A percentile compares a stretch with the other conserved stretches of the same genome.
These are phyloP conservation scores for Cyclotella choctawhatcheeana DNA, from an alignment of 108 stramenopile genomes.

Conservation along the genomic window DNA sequence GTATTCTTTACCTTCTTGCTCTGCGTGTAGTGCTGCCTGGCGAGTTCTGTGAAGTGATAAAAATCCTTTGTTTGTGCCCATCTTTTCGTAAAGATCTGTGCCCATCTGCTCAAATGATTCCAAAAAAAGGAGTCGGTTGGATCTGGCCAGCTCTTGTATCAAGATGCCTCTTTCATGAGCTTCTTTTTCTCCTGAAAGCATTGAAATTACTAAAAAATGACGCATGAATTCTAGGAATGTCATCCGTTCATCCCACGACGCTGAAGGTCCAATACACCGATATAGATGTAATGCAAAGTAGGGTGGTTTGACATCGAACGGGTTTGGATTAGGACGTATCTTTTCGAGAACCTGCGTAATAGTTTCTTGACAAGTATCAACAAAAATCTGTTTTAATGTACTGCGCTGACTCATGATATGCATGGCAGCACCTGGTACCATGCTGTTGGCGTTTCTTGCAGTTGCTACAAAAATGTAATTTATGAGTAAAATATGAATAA, in stretches of 20 bases:
- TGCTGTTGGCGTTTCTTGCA: constrained; percentile 55
- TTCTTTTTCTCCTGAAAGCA: constrained; percentile 39
- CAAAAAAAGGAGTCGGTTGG: constrained; percentile 34
- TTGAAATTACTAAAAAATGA: constrained; percentile 30
- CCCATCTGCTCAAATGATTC: constrained; percentile 21
- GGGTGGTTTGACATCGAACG: constrained; percentile 36
- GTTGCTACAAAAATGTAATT: constrained; percentile 29
- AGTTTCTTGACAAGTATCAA: constrained; percentile 43
- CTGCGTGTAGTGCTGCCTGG: constrained; percentile 34
- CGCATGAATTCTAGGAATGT: constrained; percentile 43
- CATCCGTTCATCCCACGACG: constrained; percentile 37
- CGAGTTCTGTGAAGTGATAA: constrained; percentile 41
- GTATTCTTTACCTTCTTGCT: constrained; percentile 30
- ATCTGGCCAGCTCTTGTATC: constrained; percentile 44
- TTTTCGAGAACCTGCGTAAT: constrained; percentile 16
- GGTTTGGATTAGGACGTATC: constrained; percentile 2
- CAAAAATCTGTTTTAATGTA: constrained; percentile 29
- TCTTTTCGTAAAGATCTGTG: constrained; percentile 24
- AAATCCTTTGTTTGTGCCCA: constrained; percentile 43
- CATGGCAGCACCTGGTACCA: constrained; percentile 57
- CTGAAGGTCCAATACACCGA: constrained; percentile 43
- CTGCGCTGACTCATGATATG: constrained; percentile 51
- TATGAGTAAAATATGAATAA: neutral
- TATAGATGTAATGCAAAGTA: constrained; percentile 52
- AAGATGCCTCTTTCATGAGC: constrained; percentile 36